Evolutionary conservation across 1,139 yeast genomes (phyloP).

Genomic region (Pichia sp.): DNA sequence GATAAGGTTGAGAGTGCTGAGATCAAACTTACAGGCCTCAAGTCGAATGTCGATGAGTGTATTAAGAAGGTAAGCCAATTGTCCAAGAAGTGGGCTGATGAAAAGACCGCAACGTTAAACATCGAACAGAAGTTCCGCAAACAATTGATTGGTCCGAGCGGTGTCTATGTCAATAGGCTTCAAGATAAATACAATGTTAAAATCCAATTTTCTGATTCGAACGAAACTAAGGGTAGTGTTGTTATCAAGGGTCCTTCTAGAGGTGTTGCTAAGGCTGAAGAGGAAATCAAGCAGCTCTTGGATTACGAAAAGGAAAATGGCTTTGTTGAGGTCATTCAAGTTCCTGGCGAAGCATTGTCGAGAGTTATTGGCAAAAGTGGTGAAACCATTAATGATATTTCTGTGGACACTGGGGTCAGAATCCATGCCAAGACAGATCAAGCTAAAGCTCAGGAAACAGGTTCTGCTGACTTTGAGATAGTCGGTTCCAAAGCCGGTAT

Average conservation of each 20-base stretch:
- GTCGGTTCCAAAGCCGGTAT: constrained; percentile 82
- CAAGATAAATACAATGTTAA: constrained; percentile 85
- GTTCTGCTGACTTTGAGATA: constrained; percentile 46
- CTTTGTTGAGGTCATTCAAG: constrained; percentile 53
- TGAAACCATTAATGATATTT: constrained; percentile 75
- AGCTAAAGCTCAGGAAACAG: constrained; percentile 45
- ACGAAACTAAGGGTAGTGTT: constrained; percentile 42
- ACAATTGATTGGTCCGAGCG: constrained; percentile 78
- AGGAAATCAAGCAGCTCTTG: constrained; percentile 77
- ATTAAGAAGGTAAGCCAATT: constrained; percentile 53
- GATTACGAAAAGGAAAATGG: constrained; percentile 90
- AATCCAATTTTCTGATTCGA: constrained; percentile 65
- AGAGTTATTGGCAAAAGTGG: constrained; percentile 89
- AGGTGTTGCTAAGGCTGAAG: constrained; percentile 81
- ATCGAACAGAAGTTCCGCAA: constrained; percentile 80
- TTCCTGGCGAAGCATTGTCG: constrained; percentile 72
- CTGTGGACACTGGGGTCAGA: constrained; percentile 76
- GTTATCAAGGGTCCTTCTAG: constrained; percentile 86
- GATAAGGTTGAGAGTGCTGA: constrained; percentile 36
- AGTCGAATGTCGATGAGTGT: constrained; percentile 75
- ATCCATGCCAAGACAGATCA: constrained; percentile 44
- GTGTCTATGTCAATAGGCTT: constrained; percentile 76
- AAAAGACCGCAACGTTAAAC: constrained; percentile 55
- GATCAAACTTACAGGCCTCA: constrained; percentile 61
- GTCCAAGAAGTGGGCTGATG: constrained; percentile 81